phyloP scores from a whole-genome alignment of 805 yeast genomes.

The Saturnispora saitoi region DNA sequence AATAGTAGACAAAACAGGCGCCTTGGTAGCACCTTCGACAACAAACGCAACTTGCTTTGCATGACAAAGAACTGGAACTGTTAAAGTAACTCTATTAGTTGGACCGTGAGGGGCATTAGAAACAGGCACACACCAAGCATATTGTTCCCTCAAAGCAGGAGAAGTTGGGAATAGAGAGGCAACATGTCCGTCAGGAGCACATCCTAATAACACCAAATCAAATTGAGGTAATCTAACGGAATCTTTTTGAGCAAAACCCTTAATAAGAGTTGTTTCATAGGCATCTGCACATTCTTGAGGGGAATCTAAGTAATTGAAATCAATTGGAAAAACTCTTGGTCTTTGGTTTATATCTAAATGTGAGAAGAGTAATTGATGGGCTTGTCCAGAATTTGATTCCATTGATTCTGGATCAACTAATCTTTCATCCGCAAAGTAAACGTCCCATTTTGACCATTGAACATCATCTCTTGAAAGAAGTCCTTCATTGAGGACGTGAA shows the following conservation, averaged over 20 bases:
- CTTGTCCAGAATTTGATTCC: slow-evolving; percentile 85
- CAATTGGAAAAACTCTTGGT: slow-evolving; percentile 79
- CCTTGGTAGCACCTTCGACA: slow-evolving; percentile 93
- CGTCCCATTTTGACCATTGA: slow-evolving; percentile 91
- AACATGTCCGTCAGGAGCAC: slow-evolving; percentile 98
- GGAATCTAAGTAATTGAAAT: slow-evolving; percentile 63
- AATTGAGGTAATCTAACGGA: slow-evolving; percentile 93
- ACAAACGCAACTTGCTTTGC: slow-evolving; percentile 89
- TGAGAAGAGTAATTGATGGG: slow-evolving; percentile 76
- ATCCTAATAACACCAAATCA: slow-evolving; percentile 83
- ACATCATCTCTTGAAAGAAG: slow-evolving; percentile 59
- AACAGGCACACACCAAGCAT: slow-evolving; percentile 94
- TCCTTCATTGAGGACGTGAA: slow-evolving; percentile 82
- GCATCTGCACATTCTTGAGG: slow-evolving; percentile 91
- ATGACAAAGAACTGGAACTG: slow-evolving; percentile 92
- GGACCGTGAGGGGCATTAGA: slow-evolving; percentile 90
- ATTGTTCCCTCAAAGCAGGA: slow-evolving; percentile 76
- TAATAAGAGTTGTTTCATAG: slow-evolving; percentile 79
- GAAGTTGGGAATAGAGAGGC: slow-evolving; percentile 95
- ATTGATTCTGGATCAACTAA: slow-evolving; percentile 77
- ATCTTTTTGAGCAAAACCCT: slow-evolving; percentile 92
- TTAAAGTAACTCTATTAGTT: slow-evolving; percentile 72
- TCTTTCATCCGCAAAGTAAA: slow-evolving; percentile 94
- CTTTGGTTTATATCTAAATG: slow-evolving; percentile 41
- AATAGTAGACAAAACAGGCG: slow-evolving; percentile 81